phyloP scores from a whole-genome alignment of 1,139 yeast species.

The Yamadazyma membranifaciens region DNA sequence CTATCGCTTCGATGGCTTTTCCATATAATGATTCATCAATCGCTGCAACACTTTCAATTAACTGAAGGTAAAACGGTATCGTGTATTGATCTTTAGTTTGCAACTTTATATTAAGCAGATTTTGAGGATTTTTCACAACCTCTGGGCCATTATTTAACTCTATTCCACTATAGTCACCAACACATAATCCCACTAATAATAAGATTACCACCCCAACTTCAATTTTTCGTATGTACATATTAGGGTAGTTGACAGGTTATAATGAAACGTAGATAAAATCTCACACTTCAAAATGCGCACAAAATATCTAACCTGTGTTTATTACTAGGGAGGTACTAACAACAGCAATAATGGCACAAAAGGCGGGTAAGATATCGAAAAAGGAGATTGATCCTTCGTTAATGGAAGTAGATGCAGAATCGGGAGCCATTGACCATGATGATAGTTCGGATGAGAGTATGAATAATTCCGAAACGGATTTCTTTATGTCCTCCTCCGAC shows the following conservation, averaged over 20 bases:
- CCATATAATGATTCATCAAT: conserved; percentile 49
- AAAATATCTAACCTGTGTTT: too few species aligned
- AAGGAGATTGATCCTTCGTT: background rate
- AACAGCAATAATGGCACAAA: too few species aligned
- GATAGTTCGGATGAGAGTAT: conserved; percentile 17
- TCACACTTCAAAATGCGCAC: too few species aligned
- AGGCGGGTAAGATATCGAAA: background rate
- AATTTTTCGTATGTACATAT: too few species aligned
- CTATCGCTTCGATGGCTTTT: conserved; percentile 40
- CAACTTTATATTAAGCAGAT: conserved; percentile 3
- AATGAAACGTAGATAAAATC: too few species aligned
- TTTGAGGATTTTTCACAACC: background rate
- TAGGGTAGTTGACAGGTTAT: too few species aligned
- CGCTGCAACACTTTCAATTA: conserved; percentile 56
- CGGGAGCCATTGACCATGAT: conserved; percentile 4
- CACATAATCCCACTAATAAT: background rate
- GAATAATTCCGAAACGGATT: background rate
- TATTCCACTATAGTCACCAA: background rate
- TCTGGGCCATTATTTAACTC: background rate
- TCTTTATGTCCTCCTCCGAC: conserved; percentile 3
- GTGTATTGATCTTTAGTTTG: conserved; percentile 1
- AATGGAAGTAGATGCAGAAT: background rate
- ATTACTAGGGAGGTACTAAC: too few species aligned
- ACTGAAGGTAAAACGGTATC: conserved; percentile 33
- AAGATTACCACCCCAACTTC: too few species aligned